Evolutionary conservation across 371 early-diverging fungal species (phyloP).

Genomic region (Syncephalastrum sp.): DNA sequence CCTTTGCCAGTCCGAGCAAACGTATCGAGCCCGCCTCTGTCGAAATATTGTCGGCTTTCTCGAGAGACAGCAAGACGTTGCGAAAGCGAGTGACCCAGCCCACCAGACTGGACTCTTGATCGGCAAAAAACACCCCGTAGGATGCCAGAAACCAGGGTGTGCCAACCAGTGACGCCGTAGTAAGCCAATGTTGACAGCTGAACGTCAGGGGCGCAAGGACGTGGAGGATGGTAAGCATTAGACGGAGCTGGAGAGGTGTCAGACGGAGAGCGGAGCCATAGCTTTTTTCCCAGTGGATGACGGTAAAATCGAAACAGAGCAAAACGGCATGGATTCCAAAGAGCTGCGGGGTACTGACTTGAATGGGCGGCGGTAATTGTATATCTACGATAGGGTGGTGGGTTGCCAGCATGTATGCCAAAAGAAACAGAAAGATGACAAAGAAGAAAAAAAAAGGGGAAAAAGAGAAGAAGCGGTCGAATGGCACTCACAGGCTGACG

Average conservation of each 20-base stretch:
- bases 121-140: slow-evolving; percentile 18
- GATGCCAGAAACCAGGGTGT: slow-evolving; percentile 25
- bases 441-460: no score
- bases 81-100: no score
- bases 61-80: no score
- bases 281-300: slow-evolving; percentile 13
- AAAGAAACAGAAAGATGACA: slow-evolving; percentile 4
- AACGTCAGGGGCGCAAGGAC: slow-evolving; percentile 18
- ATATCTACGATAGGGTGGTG: slow-evolving; percentile 22
- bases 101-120: slow-evolving; percentile 4
- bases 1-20: slow-evolving; percentile 19
- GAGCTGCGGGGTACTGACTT: slow-evolving; percentile 6
- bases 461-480: not conserved
- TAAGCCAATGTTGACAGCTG: slow-evolving; percentile 6
- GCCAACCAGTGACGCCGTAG: slow-evolving; percentile 17
- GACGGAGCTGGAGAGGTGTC: slow-evolving; percentile 7
- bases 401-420: slow-evolving; percentile 9
- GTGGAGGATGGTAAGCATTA: slow-evolving; percentile 12
- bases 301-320: slow-evolving; percentile 9
- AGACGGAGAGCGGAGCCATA: slow-evolving; percentile 9
- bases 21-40: slow-evolving; percentile 6
- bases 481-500: no score
- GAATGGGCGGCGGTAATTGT: slow-evolving; percentile 20
- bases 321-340: slow-evolving; percentile 9
- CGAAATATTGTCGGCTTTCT: not conserved